Evolutionary conservation across 805 yeast species (phyloP).

Genomic region (Komagataella ulmi): DNA sequence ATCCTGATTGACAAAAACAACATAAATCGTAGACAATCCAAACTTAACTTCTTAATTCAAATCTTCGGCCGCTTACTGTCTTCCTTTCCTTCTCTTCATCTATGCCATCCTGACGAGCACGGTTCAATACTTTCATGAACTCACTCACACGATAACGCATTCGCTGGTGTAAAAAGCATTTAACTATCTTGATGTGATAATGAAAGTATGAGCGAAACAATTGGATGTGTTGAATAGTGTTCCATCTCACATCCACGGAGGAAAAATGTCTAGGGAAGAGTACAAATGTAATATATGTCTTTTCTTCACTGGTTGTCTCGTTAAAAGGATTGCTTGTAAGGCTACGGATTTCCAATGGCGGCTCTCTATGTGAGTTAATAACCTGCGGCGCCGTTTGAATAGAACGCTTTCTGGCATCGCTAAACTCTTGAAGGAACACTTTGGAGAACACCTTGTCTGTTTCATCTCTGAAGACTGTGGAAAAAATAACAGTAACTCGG

Average conservation of each 20-base stretch:
- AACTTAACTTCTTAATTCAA: slow-evolving; percentile 18
- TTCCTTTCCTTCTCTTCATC: slow-evolving; percentile 43
- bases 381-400: slow-evolving; percentile 99
- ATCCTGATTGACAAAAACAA: not conserved
- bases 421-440: slow-evolving; percentile 86
- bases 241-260: slow-evolving; percentile 53
- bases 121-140: slow-evolving; percentile 85
- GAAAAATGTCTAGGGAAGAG: slow-evolving; percentile 71
- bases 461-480: slow-evolving; percentile 90
- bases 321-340: slow-evolving; percentile 19
- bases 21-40: not conserved
- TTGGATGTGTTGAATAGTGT: slow-evolving; percentile 83
- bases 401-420: slow-evolving; percentile 89
- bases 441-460: slow-evolving; percentile 88
- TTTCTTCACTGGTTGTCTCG: slow-evolving; percentile 20
- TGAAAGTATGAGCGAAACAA: slow-evolving; percentile 95
- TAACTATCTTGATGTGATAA: slow-evolving; percentile 95
- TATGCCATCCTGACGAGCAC: slow-evolving; percentile 92
- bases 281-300: slow-evolving; percentile 48
- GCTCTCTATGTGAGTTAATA: slow-evolving; percentile 73
- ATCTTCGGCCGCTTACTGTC: slow-evolving; percentile 64
- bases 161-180: slow-evolving; percentile 96
- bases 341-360: slow-evolving; percentile 76
- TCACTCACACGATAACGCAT: slow-evolving; percentile 94
- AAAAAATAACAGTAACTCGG: slow-evolving; percentile 92